Evolutionary conservation across 1,284 basidiomycete genomes (phyloP).

Genomic region (Melampsora abietis-canadensis): DNA sequence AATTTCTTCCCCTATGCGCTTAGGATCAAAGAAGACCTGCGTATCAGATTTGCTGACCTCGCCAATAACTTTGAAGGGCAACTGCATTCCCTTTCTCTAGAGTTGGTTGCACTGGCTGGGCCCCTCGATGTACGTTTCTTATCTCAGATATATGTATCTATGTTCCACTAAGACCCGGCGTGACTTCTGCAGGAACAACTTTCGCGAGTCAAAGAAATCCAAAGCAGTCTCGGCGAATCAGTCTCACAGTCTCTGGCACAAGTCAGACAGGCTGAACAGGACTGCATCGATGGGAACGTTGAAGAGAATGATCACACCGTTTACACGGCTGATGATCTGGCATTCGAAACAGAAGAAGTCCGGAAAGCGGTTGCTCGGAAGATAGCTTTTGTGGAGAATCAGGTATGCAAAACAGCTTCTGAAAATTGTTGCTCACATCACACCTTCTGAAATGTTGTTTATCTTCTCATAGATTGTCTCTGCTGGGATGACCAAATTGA

Average conservation of each 20-base stretch:
- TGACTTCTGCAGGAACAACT: constrained; percentile 59
- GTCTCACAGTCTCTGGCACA: constrained; percentile 61
- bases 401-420: constrained; percentile 59
- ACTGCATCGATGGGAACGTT: constrained; percentile 83
- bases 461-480: constrained; percentile 71
- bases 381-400: constrained; percentile 91
- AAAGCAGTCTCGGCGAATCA: constrained; percentile 62
- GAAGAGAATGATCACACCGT: constrained; percentile 97
- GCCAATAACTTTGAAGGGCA: constrained; percentile 79
- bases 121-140: constrained; percentile 65
- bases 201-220: constrained; percentile 60
- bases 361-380: constrained; percentile 80
- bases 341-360: constrained; percentile 82
- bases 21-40: constrained; percentile 83
- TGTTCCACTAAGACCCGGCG: constrained; percentile 5
- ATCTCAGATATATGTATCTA: too few species aligned
- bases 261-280: constrained; percentile 66
- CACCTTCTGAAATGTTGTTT: background rate
- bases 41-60: constrained; percentile 75
- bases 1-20: background rate
- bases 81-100: constrained; percentile 68
- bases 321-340: constrained; percentile 82
- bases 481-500: constrained; percentile 82
- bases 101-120: constrained; percentile 72
- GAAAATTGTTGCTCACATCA: constrained; percentile 35